Evolutionary conservation across 257 asterid genomes (phyloP), one percentile per base, ranked within the genome.

Genomic region (Solanum pennellii): DNA sequence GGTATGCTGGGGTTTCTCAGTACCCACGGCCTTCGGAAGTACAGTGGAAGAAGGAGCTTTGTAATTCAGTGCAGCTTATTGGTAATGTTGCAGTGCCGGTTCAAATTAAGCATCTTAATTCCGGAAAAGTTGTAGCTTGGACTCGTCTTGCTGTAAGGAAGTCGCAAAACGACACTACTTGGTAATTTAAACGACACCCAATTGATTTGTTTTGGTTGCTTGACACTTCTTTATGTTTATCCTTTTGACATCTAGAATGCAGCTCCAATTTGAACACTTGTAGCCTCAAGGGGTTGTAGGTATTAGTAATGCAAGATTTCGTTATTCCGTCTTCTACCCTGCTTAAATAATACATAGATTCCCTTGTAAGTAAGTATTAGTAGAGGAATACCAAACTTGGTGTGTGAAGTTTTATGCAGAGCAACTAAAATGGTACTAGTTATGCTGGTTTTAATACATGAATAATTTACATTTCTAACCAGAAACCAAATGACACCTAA

Each of bases 141-240:
- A 89, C 98, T 21, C 96, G 98, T 59, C 94, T 95, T 25, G 97
- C 98, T 75, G 98, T 96, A 8, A 96, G 93, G 95, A 95, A 94
- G 89, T 93, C 98, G 25, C 98, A 91, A 85, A 95, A 90, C 20
- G 98, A 96, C 29, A 95, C 98, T 3, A 12, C 77, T 87, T 95
- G 98, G 99, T 94, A 91, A 66, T 12, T 44, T 33, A 20, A 52
- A 65, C 35, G 2, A 3, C 27, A 42, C 44, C 62, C 20, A 20
- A 6, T 27, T 56, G 83, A 35, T 72, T 39, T 25, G 20, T 23
- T 47, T 47, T 27, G n/a, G 12, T 31, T 6, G 3, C 45, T 65
- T 85, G n/a, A 23, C 25, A 2, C 49, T 16, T 9, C 35, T 23
- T 71, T 45, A 1, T 79, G 62, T 12, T n/a, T 8, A 69, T 83